Conservation (phyloP, 192 early-diverging fungal species). For the Linnemannia hyalina region DNA sequence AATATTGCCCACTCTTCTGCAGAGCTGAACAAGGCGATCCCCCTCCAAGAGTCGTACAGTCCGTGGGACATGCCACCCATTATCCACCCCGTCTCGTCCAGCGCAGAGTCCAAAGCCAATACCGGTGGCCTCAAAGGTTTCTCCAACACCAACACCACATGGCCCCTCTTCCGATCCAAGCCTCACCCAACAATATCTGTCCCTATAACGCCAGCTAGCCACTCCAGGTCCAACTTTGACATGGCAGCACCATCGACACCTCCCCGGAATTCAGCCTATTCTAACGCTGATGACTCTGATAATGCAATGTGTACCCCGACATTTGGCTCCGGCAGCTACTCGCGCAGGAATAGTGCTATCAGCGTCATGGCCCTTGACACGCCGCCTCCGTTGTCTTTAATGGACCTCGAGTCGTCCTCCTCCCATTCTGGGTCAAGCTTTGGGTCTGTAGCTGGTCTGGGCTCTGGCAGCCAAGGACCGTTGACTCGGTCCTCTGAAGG, state of each 20-base stretch:
- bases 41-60: constrained; percentile 37
- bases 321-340: constrained; percentile 39
- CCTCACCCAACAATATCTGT: constrained; percentile 52
- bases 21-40: constrained; percentile 7
- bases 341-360: constrained; percentile 41
- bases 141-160: constrained; percentile 32
- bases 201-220: constrained; percentile 22
- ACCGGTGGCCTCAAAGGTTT: constrained; percentile 47
- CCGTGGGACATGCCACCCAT: constrained; percentile 57
- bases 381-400: constrained; percentile 47
- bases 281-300: constrained; percentile 44
- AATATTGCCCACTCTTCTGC: not conserved
- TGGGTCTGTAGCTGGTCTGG: constrained; percentile 16
- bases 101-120: not conserved
- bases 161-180: constrained; percentile 51
- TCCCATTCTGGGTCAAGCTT: constrained; percentile 30
- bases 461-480: not conserved
- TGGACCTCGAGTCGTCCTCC: constrained; percentile 48
- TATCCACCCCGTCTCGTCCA: constrained; percentile 22
- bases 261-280: constrained; percentile 41
- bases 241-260: constrained; percentile 48
- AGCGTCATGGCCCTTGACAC: constrained; percentile 54
- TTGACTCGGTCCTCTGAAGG: constrained; percentile 2
- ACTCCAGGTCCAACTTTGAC: constrained; percentile 29
- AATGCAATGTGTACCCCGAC: constrained; percentile 55